These are phyloP conservation scores for Elaeagnus macrophylla DNA, from an alignment of 306 rosid species.

Conservation along the genomic window DNA sequence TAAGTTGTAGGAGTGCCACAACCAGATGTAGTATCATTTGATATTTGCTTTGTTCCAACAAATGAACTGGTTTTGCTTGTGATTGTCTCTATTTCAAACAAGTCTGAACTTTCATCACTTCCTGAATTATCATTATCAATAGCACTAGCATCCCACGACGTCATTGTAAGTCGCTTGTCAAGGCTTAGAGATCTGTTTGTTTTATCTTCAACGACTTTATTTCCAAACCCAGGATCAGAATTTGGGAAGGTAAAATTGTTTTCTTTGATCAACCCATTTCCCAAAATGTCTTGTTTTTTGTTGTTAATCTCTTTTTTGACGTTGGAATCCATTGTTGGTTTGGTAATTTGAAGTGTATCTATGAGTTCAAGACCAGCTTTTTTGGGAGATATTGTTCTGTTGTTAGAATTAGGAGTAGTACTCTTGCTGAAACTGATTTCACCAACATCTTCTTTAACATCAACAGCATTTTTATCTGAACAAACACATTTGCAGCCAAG, in stretches of 20 bases:
- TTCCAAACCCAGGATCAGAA: constrained; percentile 17
- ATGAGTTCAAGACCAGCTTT: constrained; percentile 21
- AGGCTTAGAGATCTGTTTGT: constrained; percentile 47
- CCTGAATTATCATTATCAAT: constrained; percentile 36
- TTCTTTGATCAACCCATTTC: constrained; percentile 20
- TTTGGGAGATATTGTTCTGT: constrained; percentile 19
- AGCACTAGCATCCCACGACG: constrained; percentile 28
- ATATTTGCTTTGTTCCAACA: constrained; percentile 29
- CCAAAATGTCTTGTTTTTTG: constrained; percentile 24
- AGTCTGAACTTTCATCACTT: constrained; percentile 93
- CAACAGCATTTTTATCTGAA: constrained; percentile 58
- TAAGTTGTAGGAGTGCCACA: constrained; percentile 55
- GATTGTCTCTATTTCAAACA: constrained; percentile 79
- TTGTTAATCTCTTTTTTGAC: constrained; percentile 15
- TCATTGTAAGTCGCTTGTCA: constrained; percentile 39
- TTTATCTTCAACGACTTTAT: constrained; percentile 27
- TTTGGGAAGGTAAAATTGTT: constrained; percentile 27
- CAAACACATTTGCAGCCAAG: constrained; percentile 73
- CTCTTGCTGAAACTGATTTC: constrained; percentile 50
- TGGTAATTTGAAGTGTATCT: constrained; percentile 22
- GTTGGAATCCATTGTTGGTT: constrained; percentile 18
- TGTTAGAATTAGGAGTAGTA: constrained; percentile 2
- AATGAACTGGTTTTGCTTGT: constrained; percentile 41
- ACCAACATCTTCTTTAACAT: constrained; percentile 33
- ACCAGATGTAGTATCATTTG: constrained; percentile 33